Base-by-base conservation (phyloP, 352 stramenopile species). In the Phytophthora cactorum region DNA sequence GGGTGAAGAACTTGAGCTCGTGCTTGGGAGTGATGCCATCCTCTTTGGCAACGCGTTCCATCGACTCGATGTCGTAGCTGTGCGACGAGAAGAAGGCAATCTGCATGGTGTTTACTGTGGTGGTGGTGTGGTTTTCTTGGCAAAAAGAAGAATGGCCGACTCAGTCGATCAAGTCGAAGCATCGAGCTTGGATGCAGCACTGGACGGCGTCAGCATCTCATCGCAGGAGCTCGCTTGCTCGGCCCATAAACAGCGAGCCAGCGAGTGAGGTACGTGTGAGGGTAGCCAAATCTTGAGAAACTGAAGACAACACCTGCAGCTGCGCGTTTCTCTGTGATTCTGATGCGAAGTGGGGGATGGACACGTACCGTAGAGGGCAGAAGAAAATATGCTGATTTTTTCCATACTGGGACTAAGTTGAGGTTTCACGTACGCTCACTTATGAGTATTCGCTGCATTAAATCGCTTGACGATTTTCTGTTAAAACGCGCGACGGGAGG, bases 1-100 rank as follows among this genome's bases (percentile, higher is more conserved):
- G 75, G 36, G 66, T 46, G 41, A 89, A 85, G 74, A 90, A 88
- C 56, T 72, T 53, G 51, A 90, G 69, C 65, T 89, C 75, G 67
- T 91, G 73, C 0, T 68, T 39, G 27, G 74, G 70, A 5, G 71
- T 70, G 14, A 89, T 47, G 50, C 74, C 70, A 28, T 84, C 60
- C 44, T 78, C 49, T 58, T 82, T 65, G 55, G 72, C 82, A 25
- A 80, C 61, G 22, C 59, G 47, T 44, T 80, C 72, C 70, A 92
- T 80, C 28, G 78, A 84, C 54, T 88, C 73, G 38, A 84, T 83
- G 70, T 92, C 82, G 70, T 92, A 91, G 52, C 60, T 77, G 72
- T 89, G 84, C 17, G 80, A 66, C 7, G 84, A 92, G 71, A 91
- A 91, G 77, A 88, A 90, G 52, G 80, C 78, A 70, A 92, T 85